These are phyloP conservation scores for Colletotrichum sp. DNA, from an alignment of 2,329 filamentous ascomycete species.

Conservation along the genomic window DNA sequence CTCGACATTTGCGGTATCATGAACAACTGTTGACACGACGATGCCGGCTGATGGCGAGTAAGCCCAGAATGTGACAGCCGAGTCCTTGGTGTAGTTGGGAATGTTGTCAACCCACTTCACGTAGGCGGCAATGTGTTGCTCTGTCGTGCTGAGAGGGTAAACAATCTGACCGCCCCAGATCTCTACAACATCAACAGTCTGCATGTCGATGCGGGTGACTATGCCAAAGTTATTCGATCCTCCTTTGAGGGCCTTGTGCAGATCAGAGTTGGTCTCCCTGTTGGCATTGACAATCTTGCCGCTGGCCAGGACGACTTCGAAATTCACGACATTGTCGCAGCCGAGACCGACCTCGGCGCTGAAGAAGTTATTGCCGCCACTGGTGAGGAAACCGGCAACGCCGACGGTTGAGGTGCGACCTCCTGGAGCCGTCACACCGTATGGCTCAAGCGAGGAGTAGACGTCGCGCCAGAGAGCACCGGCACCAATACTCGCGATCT, in stretches of 20 bases:
- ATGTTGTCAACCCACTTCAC: slow-evolving; percentile 1
- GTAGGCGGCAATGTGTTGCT: slow-evolving; percentile 5
- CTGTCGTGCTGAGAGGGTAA: neutral
- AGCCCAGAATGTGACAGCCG: neutral
- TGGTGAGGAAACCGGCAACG: slow-evolving; percentile 32
- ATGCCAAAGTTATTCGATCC: slow-evolving; percentile 53
- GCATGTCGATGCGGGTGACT: slow-evolving; percentile 35
- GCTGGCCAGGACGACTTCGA: slow-evolving; percentile 49
- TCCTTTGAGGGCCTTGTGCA: slow-evolving; percentile 53
- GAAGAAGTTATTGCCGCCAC: slow-evolving; percentile 28
- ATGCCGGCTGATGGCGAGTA: neutral
- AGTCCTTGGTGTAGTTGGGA: slow-evolving; percentile 8
- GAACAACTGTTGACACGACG: neutral
- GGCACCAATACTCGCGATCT: neutral
- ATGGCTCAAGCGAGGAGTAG: neutral
- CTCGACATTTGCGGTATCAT: neutral
- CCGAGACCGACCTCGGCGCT: slow-evolving; percentile 31
- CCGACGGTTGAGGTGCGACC: slow-evolving; percentile 23
- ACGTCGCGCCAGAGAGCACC: slow-evolving; percentile 4
- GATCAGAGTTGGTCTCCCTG: slow-evolving; percentile 37
- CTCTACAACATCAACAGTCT: neutral
- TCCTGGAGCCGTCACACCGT: neutral
- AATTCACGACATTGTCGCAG: slow-evolving; percentile 46
- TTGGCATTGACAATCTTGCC: slow-evolving; percentile 48
- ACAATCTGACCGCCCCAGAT: slow-evolving; percentile 12